Base-by-base conservation (phyloP, 2,329 filamentous ascomycete species). In the Emergomyces pasteurianus region DNA sequence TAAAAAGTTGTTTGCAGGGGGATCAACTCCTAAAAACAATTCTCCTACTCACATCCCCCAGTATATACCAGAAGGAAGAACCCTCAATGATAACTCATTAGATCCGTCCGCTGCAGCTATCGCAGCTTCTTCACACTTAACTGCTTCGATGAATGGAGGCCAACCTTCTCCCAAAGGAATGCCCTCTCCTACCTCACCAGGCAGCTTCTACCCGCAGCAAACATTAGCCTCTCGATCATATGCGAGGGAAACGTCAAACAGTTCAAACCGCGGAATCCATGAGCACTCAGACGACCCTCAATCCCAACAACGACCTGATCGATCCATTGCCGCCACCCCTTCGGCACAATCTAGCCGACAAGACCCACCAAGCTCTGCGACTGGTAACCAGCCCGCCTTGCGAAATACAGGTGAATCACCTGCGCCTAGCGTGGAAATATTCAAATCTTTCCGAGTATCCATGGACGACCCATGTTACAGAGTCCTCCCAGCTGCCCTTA, bases 401-500 rank as follows among this genome's bases (percentile, higher is more conserved):
- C 62, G 60, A 57, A 26, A 66, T 68, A 36, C 67, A 68, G 57
- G 23, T 6, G 64, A 66, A 31, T 36, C 64, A 34, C 65, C 71
- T 54, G 74, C 74, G 8, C 74, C 74, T 18, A 78, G 75, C 47
- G 92, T 96, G 62, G 94, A 99, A 74, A 96, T 99, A 62, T 97
- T 97, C 85, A 99, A 99, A 74, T 95, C 90, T 1, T 99, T 99
- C 82, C 87, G 92, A 46, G 94, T 99, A 64, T 94, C 89, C 72
- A 95, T 97, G 83, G 94, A 99, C 67, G 94, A 99, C 70, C 94
- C 94, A 2, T 99, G 94, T 77, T 89, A 96, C 78, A 96, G 96
- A 73, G 94, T 99, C 34, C 81, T 99, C 1, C 94, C 94, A 1
- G 94, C 95, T 18, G 94, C 94, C 2, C 82, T 99, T 21, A 95